A percentile compares a stretch with the other conserved stretches of the same genome.
Evolutionary conservation across 768 basidiomycete species (phyloP).

Genomic region (Termitomyces sp.): DNA sequence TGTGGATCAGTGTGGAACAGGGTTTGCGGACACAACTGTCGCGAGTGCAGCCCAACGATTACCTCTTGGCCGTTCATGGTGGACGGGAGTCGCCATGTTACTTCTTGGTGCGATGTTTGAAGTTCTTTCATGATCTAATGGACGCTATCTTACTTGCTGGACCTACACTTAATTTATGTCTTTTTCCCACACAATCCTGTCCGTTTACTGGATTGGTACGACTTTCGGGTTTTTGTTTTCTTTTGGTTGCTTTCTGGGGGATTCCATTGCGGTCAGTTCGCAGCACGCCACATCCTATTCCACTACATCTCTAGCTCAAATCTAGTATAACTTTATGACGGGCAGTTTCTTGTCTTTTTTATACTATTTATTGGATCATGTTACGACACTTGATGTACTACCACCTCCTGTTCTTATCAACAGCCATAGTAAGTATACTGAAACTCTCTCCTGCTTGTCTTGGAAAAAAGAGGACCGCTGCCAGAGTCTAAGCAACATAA

Average conservation of each 20-base stretch:
- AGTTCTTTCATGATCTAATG: constrained; percentile 2
- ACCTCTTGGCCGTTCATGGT: constrained; percentile 1
- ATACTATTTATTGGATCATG: background rate
- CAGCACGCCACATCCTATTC: background rate
- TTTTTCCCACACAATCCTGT: background rate
- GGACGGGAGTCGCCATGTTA: constrained; percentile 3
- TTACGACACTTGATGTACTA: background rate
- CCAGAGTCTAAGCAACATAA: too few relatives aligned
- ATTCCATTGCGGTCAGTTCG: background rate
- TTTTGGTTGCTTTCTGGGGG: background rate
- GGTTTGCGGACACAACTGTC: constrained; percentile 34
- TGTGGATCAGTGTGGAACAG: constrained; percentile 46
- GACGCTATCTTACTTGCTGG: background rate
- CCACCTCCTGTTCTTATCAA: background rate
- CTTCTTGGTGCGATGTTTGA: constrained; percentile 4
- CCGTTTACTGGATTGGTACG: background rate
- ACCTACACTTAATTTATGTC: too few relatives aligned
- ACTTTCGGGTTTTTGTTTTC: background rate
- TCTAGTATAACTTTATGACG: background rate
- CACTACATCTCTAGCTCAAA: background rate
- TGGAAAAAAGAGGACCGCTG: too few relatives aligned
- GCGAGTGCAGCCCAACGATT: constrained; percentile 3
- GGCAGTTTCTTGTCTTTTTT: background rate
- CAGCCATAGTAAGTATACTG: too few relatives aligned
- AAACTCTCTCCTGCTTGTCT: too few relatives aligned